These are phyloP conservation scores for Fonsecaea multimorphosa DNA, from an alignment of 2,329 filamentous ascomycete genomes.

Conservation along the genomic window DNA sequence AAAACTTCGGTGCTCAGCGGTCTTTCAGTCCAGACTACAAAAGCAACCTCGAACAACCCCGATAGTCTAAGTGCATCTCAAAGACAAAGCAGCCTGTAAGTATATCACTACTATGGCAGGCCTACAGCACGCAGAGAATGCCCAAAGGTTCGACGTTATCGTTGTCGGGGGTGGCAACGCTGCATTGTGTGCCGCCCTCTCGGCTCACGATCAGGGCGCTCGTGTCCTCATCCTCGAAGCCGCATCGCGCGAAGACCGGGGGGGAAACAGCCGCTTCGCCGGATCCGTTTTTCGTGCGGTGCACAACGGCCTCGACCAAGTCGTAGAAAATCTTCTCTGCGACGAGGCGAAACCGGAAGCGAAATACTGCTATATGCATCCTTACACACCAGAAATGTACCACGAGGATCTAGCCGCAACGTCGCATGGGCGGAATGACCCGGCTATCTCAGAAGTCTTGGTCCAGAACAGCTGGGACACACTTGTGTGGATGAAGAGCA, in stretches of 20 bases:
- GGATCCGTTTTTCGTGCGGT: constrained; percentile 15
- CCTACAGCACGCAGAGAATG: too few species aligned
- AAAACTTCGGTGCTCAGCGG: too few species aligned
- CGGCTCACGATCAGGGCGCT: constrained; percentile 58
- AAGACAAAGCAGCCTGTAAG: too few species aligned
- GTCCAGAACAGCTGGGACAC: constrained; percentile 58
- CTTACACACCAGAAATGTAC: constrained; percentile 64
- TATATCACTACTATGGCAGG: too few species aligned
- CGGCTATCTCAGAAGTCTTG: constrained; percentile 54
- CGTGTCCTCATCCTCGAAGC: constrained; percentile 24
- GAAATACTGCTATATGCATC: constrained; percentile 64
- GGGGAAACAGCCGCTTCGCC: constrained; percentile 24
- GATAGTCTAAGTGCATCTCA: too few species aligned
- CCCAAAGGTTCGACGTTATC: constrained; percentile 46
- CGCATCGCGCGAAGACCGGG: constrained; percentile 14
- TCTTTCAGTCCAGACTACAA: too few species aligned
- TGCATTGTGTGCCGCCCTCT: constrained; percentile 65
- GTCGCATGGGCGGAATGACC: constrained; percentile 60
- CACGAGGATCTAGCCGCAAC: constrained; percentile 61
- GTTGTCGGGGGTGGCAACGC: constrained; percentile 69
- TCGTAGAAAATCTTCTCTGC: constrained; percentile 64
- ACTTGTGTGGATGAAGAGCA: constrained; percentile 61
- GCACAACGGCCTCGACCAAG: constrained; percentile 56
- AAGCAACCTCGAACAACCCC: too few species aligned
- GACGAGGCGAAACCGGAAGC: constrained; percentile 53